These are phyloP conservation scores for Zancudomyces culisetae DNA, from an alignment of 371 early-diverging fungal species.

Conservation along the genomic window DNA sequence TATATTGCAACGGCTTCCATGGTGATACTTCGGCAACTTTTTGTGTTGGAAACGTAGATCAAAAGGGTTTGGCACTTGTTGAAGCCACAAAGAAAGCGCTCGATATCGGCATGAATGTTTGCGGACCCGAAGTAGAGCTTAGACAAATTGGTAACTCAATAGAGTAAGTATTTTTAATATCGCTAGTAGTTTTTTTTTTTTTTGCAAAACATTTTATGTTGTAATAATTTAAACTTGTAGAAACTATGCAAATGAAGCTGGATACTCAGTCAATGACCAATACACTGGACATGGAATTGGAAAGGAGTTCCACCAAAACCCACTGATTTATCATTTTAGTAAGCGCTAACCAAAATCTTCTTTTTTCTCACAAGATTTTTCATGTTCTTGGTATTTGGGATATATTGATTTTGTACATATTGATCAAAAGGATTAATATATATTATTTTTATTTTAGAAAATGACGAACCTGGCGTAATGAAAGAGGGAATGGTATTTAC, in stretches of 20 bases:
- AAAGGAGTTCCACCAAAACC: conserved; percentile 23
- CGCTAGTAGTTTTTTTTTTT: too few species aligned
- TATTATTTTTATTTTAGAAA: too few species aligned
- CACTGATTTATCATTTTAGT: conserved; percentile 17
- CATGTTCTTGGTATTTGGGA: too few species aligned
- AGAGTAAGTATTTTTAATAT: conserved; percentile 29
- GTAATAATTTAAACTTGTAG: too few species aligned
- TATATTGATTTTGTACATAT: too few species aligned
- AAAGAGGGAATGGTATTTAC: conserved; percentile 63
- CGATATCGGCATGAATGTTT: conserved; percentile 65
- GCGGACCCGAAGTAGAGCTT: conserved; percentile 61
- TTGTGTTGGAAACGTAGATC: conserved; percentile 66
- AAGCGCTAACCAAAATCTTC: too few species aligned
- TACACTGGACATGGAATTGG: conserved; percentile 85
- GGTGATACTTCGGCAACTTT: conserved; percentile 79
- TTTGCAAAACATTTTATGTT: too few species aligned
- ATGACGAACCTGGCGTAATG: conserved; percentile 33
- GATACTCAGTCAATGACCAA: conserved; percentile 46
- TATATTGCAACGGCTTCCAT: conserved; percentile 77
- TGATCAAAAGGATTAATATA: too few species aligned
- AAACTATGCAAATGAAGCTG: conserved; percentile 16
- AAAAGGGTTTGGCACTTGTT: conserved; percentile 45
- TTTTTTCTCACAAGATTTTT: too few species aligned
- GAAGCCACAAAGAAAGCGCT: conserved; percentile 58
- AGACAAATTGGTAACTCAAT: conserved; percentile 52